Percentiles rank a stretch among this genome's conserved stretches.
Conservation (phyloP, 371 early-diverging fungal species). For the Parasitella parasitica region DNA sequence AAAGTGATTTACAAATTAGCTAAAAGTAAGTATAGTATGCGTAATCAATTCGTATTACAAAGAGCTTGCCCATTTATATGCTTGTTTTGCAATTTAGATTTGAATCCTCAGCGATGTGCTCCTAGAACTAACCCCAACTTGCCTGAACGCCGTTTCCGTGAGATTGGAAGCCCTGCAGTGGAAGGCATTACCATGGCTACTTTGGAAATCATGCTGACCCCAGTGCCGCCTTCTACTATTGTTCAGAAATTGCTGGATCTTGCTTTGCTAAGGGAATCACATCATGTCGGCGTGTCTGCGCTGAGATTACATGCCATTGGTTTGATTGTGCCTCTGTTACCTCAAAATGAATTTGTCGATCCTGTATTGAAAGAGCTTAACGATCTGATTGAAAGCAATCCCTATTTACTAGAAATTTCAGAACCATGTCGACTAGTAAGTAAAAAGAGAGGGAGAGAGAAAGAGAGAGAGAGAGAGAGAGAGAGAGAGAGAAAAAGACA, state of each 20-base stretch:
- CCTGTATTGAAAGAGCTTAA: slow-evolving; percentile 50
- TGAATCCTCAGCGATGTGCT: slow-evolving; percentile 59
- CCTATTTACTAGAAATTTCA: slow-evolving; percentile 48
- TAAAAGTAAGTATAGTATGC: slow-evolving; percentile 35
- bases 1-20: slow-evolving; percentile 58
- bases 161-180: slow-evolving; percentile 75
- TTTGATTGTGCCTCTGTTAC: slow-evolving; percentile 44
- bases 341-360: slow-evolving; percentile 40
- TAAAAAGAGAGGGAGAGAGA: too few species aligned
- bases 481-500: too few species aligned
- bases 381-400: slow-evolving; percentile 37
- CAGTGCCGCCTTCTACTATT: slow-evolving; percentile 43
- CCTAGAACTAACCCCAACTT: slow-evolving; percentile 51
- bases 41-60: too few species aligned
- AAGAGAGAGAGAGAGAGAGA: too few species aligned
- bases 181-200: slow-evolving; percentile 63
- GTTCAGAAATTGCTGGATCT: slow-evolving; percentile 46
- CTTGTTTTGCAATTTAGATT: slow-evolving; percentile 33
- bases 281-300: slow-evolving; percentile 48
- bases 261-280: slow-evolving; percentile 42
- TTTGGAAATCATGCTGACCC: slow-evolving; percentile 67
- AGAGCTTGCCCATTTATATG: too few species aligned
- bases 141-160: slow-evolving; percentile 79
- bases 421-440: slow-evolving; percentile 54
- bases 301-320: slow-evolving; percentile 49